These are phyloP conservation scores for Colletotrichum sp. DNA, from an alignment of 2,329 filamentous ascomycete genomes.

Conservation along the genomic window DNA sequence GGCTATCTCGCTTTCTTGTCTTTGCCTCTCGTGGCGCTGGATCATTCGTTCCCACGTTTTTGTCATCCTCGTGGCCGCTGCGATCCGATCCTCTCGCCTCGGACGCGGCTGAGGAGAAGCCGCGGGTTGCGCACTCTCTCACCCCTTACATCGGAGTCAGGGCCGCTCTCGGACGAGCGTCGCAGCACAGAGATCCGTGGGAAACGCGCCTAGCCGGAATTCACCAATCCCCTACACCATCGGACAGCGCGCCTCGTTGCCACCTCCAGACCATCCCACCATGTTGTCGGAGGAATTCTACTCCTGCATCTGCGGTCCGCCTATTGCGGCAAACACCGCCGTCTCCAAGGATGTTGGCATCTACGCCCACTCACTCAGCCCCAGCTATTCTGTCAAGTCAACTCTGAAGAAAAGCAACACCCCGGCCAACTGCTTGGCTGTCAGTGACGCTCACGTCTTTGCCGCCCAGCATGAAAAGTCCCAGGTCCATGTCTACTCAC, in stretches of 20 bases:
- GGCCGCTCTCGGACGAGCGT: background rate
- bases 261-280: background rate
- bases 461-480: slow-evolving; percentile 91
- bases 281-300: slow-evolving; percentile 69
- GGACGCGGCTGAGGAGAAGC: background rate
- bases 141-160: slow-evolving; percentile 6
- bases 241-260: background rate
- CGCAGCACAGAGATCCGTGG: background rate
- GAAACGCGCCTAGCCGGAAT: background rate
- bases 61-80: background rate
- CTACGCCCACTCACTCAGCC: slow-evolving; percentile 83
- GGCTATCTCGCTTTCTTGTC: background rate
- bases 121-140: background rate
- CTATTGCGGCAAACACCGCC: slow-evolving; percentile 65
- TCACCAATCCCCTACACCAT: background rate
- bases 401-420: slow-evolving; percentile 92
- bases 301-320: slow-evolving; percentile 62
- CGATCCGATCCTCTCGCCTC: background rate
- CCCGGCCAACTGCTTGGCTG: slow-evolving; percentile 78
- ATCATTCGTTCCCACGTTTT: background rate
- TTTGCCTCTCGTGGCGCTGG: background rate
- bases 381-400: slow-evolving; percentile 74
- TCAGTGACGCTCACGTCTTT: slow-evolving; percentile 85
- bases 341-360: slow-evolving; percentile 83
- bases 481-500: slow-evolving; percentile 89